A percentile compares a stretch with the other conserved stretches of the same genome.
phyloP scores from a whole-genome alignment of 768 basidiomycete genomes.

The Lenzites betulinus region DNA sequence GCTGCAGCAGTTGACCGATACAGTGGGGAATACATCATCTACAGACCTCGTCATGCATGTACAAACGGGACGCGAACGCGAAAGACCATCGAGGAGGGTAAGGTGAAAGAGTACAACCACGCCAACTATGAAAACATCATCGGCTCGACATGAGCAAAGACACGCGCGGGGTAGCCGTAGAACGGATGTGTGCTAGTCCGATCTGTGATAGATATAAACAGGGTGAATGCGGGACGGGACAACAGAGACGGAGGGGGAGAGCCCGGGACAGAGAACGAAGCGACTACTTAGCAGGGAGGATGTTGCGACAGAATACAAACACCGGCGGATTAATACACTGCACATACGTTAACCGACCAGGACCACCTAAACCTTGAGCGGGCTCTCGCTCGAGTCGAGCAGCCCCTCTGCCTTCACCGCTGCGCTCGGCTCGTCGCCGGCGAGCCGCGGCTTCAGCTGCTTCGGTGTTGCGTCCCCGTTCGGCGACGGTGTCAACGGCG shows the following conservation, averaged over 20 bases:
- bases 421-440: constrained; percentile 55
- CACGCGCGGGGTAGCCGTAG: neutral
- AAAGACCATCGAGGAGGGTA: neutral
- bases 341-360: constrained; percentile 16
- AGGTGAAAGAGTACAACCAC: neutral
- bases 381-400: constrained; percentile 65
- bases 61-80: neutral
- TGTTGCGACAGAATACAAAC: constrained; percentile 19
- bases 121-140: constrained; percentile 8
- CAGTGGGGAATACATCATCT: constrained; percentile 8
- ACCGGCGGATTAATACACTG: constrained; percentile 22
- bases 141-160: neutral
- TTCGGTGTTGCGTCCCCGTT: constrained; percentile 51
- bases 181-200: constrained; percentile 8
- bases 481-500: constrained; percentile 44
- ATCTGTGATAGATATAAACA: constrained; percentile 7
- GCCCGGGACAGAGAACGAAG: neutral
- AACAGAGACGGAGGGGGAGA: neutral
- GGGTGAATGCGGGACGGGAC: neutral
- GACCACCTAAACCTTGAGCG: constrained; percentile 39
- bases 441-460: constrained; percentile 52
- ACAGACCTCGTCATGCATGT: neutral
- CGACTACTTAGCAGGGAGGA: constrained; percentile 9
- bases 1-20: constrained; percentile 1
- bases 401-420: constrained; percentile 65